Evolutionary conservation across 2,329 filamentous ascomycete species (phyloP).

Genomic region (Scolecobasidium constrictum): DNA sequence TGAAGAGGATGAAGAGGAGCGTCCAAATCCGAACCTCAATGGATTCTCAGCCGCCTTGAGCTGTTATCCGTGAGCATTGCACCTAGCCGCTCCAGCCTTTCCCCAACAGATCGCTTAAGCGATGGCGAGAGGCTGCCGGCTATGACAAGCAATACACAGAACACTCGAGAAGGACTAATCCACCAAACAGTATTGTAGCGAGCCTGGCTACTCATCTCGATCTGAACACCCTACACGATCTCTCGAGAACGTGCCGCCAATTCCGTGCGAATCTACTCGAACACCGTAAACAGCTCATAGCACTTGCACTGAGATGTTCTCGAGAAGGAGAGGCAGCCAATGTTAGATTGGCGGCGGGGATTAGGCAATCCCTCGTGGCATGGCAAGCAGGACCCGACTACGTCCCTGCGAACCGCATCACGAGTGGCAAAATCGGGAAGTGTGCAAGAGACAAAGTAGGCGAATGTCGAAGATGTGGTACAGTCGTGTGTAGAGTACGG

Average conservation of each 20-base stretch:
- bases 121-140: not conserved
- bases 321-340: slow-evolving; percentile 52
- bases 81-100: not conserved
- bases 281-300: slow-evolving; percentile 62
- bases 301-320: slow-evolving; percentile 66
- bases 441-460: slow-evolving; percentile 84
- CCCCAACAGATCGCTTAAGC: not conserved
- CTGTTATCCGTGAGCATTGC: slow-evolving; percentile 55
- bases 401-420: slow-evolving; percentile 27
- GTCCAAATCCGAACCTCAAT: slow-evolving; percentile 44
- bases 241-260: slow-evolving; percentile 72
- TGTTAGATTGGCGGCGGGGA: slow-evolving; percentile 36
- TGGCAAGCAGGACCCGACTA: slow-evolving; percentile 15
- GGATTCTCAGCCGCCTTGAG: slow-evolving; percentile 51
- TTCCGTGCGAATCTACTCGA: slow-evolving; percentile 69
- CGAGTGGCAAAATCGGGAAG: slow-evolving; percentile 57
- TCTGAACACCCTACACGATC: slow-evolving; percentile 73
- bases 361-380: slow-evolving; percentile 16
- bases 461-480: slow-evolving; percentile 68
- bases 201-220: slow-evolving; percentile 70
- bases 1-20: slow-evolving; percentile 16
- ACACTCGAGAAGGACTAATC: not conserved
- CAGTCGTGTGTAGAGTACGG: slow-evolving; percentile 67
- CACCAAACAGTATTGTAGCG: slow-evolving; percentile 55
- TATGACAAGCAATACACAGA: not conserved